A percentile compares a stretch with the other conserved stretches of the same genome.
Evolutionary conservation across 2,329 filamentous ascomycete species (phyloP).

Genomic region (Rhexocercosporidium sp.): DNA sequence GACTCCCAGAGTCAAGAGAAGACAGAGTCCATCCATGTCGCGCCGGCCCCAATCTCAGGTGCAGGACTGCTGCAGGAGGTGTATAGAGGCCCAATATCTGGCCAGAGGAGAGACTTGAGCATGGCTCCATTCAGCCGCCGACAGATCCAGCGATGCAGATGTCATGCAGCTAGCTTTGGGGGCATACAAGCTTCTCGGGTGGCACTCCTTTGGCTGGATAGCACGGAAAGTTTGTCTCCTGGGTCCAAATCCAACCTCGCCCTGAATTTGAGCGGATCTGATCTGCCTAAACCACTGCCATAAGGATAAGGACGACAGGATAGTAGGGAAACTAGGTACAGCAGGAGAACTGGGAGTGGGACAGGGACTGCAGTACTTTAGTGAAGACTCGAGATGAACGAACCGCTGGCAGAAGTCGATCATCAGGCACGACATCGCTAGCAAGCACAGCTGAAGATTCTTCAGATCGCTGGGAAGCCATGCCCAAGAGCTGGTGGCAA

Average conservation of each 20-base stretch:
- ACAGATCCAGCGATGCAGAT: conserved; percentile 22
- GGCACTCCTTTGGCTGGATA: conserved; percentile 13
- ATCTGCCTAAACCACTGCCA: not conserved
- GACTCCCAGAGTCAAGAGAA: not conserved
- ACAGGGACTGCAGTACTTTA: not conserved
- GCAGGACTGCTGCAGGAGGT: not conserved
- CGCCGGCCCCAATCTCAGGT: not conserved
- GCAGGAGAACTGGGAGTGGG: not conserved
- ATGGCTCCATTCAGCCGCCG: conserved; percentile 28
- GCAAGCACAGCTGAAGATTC: conserved; percentile 10
- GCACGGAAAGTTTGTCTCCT: not conserved
- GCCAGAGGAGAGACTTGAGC: conserved; percentile 14
- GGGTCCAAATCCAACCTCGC: not conserved
- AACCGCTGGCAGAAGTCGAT: conserved; percentile 7
- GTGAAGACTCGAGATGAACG: conserved; percentile 18
- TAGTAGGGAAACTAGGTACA: not conserved
- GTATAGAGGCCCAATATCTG: not conserved
- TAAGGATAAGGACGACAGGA: not conserved
- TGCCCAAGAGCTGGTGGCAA: not conserved
- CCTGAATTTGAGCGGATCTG: not conserved
- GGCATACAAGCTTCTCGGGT: conserved; percentile 19
- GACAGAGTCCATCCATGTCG: not conserved
- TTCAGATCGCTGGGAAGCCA: not conserved
- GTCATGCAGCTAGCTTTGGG: conserved; percentile 14
- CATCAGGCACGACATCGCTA: conserved; percentile 9